Conservation (phyloP, 768 basidiomycete genomes). For the Strobilomyces echinocephalus region DNA sequence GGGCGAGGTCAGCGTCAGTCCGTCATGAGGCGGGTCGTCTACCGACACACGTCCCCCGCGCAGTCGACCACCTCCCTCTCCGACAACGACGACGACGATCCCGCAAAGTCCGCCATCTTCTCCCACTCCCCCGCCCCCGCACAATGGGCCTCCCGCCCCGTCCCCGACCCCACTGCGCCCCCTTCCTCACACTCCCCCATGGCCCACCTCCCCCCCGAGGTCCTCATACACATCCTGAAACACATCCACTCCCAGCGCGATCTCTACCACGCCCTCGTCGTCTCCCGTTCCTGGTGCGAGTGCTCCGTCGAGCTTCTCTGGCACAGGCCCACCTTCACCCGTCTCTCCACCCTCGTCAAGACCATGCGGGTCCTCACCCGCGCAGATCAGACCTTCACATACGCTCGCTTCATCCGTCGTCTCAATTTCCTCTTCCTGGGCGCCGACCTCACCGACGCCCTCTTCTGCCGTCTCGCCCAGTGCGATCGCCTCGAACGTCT, state of each 20-base stretch:
- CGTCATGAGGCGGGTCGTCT: constrained; percentile 31
- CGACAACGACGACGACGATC: constrained; percentile 67
- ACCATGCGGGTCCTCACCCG: constrained; percentile 69
- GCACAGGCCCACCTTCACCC: constrained; percentile 81
- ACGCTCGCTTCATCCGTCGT: constrained; percentile 82
- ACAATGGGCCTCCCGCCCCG: constrained; percentile 46
- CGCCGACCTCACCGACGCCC: constrained; percentile 63
- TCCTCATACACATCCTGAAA: constrained; percentile 89
- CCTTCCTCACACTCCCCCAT: constrained; percentile 48
- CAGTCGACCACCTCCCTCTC: constrained; percentile 78
- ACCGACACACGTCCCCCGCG: constrained; percentile 43
- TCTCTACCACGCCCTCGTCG: constrained; percentile 69
- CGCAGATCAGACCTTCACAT: constrained; percentile 75
- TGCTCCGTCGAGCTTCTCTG: constrained; percentile 93
- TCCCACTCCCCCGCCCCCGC: constrained; percentile 49
- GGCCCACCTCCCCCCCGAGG: constrained; percentile 76
- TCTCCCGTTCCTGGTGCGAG: constrained; percentile 91
- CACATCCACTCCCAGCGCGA: constrained; percentile 72
- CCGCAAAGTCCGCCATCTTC: constrained; percentile 43
- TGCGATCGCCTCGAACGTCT: constrained; percentile 86
- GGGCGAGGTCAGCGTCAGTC: not conserved
- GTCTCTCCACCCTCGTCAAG: constrained; percentile 64
- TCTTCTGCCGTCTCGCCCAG: constrained; percentile 62
- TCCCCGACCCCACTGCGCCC: constrained; percentile 29
- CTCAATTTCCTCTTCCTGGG: constrained; percentile 82